These are phyloP conservation scores for Podochytrium sp. DNA, from an alignment of 192 early-diverging fungal species.

Conservation along the genomic window DNA sequence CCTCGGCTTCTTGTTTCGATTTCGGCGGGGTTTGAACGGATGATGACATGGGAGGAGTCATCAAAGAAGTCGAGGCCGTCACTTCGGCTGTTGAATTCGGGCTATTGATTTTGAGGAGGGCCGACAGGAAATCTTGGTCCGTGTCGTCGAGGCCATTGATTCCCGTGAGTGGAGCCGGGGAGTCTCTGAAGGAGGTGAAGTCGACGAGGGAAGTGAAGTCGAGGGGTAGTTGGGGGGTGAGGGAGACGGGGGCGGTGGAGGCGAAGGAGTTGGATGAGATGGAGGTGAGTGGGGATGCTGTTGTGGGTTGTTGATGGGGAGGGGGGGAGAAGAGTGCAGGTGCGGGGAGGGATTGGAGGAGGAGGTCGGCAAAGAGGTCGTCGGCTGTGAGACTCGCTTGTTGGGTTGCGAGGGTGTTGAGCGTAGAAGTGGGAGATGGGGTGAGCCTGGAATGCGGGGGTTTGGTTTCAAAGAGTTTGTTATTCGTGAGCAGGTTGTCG, in stretches of 20 bases:
- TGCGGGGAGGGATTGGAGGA: background rate
- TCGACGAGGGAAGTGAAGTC: background rate
- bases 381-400: background rate
- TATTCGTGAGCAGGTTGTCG: background rate
- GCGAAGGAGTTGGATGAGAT: background rate
- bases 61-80: background rate
- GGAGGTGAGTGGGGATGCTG: background rate
- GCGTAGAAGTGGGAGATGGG: background rate
- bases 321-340: background rate
- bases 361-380: background rate
- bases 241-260: background rate
- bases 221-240: background rate
- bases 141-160: background rate
- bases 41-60: background rate
- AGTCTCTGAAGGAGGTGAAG: slow-evolving; percentile 1
- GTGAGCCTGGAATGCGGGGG: background rate
- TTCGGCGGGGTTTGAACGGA: background rate
- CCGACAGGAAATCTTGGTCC: background rate
- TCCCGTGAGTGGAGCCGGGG: background rate
- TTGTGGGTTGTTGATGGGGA: background rate
- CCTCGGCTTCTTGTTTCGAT: background rate
- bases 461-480: background rate
- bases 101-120: background rate
- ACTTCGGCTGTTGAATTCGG: background rate
- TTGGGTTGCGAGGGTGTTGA: background rate